These are phyloP conservation scores for Candida broadrunensis DNA, from an alignment of 805 yeast genomes.

Conservation along the genomic window DNA sequence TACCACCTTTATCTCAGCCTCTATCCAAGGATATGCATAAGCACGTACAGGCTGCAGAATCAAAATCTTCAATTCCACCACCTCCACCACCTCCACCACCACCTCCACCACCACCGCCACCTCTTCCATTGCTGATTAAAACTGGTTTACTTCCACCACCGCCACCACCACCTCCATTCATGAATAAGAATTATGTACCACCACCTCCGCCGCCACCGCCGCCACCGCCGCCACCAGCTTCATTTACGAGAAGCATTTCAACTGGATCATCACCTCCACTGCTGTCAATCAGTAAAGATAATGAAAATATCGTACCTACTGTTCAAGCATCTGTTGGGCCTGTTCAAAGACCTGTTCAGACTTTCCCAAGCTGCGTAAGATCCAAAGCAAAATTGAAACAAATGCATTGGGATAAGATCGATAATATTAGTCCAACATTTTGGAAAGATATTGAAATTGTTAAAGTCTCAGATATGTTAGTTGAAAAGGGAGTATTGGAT, in stretches of 20 bases:
- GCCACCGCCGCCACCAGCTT: conserved; percentile 14
- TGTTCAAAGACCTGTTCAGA: too few species aligned
- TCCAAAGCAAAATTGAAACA: conserved; percentile 84
- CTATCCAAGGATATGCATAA: too few species aligned
- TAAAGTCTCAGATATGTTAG: conserved; percentile 57
- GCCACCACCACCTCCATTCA: conserved; percentile 12
- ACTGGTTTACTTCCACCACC: conserved; percentile 16
- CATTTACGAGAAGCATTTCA: conserved; percentile 6
- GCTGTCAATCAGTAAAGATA: not conserved
- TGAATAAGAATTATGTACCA: conserved; percentile 4
- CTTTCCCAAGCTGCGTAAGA: conserved; percentile 20
- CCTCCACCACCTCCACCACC: conserved; percentile 18
- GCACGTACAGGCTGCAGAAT: not conserved
- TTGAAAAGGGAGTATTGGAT: conserved; percentile 73
- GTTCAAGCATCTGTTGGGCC: too few species aligned
- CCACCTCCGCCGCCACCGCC: conserved; percentile 22
- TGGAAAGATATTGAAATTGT: conserved; percentile 72
- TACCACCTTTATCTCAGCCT: too few species aligned
- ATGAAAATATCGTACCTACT: too few species aligned
- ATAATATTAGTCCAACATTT: conserved; percentile 77
- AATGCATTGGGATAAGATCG: conserved; percentile 95
- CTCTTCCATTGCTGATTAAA: conserved; percentile 11
- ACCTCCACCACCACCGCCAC: conserved; percentile 16
- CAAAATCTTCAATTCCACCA: conserved; percentile 14
- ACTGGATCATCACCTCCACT: conserved; percentile 11